Conservation (phyloP, 192 early-diverging fungal species). For the Podila epicladia region DNA sequence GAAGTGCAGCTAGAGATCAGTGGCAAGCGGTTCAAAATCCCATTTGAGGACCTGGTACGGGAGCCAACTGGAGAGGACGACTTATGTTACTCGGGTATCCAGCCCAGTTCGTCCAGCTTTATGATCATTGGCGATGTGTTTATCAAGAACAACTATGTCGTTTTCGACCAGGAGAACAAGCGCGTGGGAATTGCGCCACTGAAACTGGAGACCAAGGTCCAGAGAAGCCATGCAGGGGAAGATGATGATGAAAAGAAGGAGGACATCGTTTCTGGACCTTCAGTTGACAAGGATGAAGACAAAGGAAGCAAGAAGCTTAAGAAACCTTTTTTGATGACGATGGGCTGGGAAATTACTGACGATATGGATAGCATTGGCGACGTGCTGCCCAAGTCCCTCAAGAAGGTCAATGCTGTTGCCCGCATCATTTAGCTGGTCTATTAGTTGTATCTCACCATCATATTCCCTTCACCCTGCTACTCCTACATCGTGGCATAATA, state of each 20-base stretch:
- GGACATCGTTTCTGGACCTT: background rate
- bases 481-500: too few relatives aligned
- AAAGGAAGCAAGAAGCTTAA: background rate
- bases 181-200: constrained; percentile 59
- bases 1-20: constrained; percentile 25
- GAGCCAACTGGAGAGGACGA: background rate
- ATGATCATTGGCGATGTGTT: constrained; percentile 69
- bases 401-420: background rate
- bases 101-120: constrained; percentile 9
- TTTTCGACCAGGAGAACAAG: constrained; percentile 60
- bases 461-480: too few relatives aligned
- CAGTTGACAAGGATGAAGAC: background rate
- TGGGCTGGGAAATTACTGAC: background rate
- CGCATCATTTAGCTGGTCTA: too few relatives aligned
- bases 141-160: constrained; percentile 65
- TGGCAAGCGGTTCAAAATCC: constrained; percentile 28
- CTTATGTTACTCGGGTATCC: constrained; percentile 35
- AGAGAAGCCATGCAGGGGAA: background rate
- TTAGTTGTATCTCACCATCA: too few relatives aligned
- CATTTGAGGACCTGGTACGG: constrained; percentile 8
- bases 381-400: background rate
- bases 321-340: background rate
- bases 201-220: background rate
- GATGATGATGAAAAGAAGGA: background rate
- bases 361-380: background rate